Conservation (phyloP, 2,329 filamentous ascomycete genomes). For the Volutella citrinella region DNA sequence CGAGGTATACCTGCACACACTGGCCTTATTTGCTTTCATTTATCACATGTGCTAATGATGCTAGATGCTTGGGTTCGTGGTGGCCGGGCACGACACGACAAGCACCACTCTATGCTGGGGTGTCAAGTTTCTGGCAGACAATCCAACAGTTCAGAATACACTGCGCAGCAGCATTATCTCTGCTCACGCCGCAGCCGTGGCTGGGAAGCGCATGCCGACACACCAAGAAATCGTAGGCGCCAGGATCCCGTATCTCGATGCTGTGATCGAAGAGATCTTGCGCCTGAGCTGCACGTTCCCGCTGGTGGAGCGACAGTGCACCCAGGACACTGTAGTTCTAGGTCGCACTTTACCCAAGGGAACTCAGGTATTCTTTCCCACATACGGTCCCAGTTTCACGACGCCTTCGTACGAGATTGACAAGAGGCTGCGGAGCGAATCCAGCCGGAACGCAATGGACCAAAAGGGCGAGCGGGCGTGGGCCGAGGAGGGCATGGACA, state of each 20-base stretch:
- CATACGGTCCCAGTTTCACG: background rate
- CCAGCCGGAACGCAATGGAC: background rate
- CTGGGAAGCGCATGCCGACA: slow-evolving; percentile 17
- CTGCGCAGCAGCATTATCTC: slow-evolving; percentile 19
- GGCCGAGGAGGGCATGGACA: background rate
- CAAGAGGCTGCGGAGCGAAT: background rate
- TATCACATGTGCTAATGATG: too few species aligned
- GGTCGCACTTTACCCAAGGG: background rate
- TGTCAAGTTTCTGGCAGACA: slow-evolving; percentile 17
- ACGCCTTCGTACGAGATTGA: background rate
- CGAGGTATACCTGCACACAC: too few species aligned
- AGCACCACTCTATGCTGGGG: slow-evolving; percentile 16
- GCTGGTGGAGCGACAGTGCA: background rate
- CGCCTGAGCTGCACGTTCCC: slow-evolving; percentile 13
- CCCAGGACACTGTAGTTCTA: background rate
- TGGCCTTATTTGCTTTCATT: too few species aligned
- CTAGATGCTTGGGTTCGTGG: slow-evolving; percentile 5
- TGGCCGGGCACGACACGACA: slow-evolving; percentile 22
- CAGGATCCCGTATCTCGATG: slow-evolving; percentile 28
- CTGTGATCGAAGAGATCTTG: slow-evolving; percentile 30
- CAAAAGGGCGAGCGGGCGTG: background rate
- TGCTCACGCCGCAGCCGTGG: slow-evolving; percentile 13
- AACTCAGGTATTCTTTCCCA: background rate
- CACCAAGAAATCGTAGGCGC: slow-evolving; percentile 21
- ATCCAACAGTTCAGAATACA: slow-evolving; percentile 10